A percentile compares a stretch with the other conserved stretches of the same genome.
These are phyloP conservation scores for Aspergillus steynii DNA, from an alignment of 495 filamentous ascomycete species.

Conservation along the genomic window DNA sequence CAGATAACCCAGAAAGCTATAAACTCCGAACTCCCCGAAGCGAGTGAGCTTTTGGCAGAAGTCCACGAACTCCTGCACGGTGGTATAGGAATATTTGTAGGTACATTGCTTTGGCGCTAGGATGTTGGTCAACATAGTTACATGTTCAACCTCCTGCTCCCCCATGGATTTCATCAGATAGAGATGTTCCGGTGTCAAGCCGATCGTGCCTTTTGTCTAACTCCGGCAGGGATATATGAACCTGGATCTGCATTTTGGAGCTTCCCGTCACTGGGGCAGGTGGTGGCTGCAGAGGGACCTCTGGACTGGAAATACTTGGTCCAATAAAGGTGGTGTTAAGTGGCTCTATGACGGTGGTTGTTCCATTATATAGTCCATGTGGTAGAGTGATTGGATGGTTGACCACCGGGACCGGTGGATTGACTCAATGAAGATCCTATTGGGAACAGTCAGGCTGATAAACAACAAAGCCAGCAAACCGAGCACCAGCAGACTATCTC, in stretches of 20 bases:
- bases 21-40: constrained; percentile 79
- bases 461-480: background rate
- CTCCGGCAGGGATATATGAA: constrained; percentile 74
- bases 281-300: constrained; percentile 50
- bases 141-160: constrained; percentile 80
- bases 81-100: constrained; percentile 81
- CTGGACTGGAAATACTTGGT: constrained; percentile 47
- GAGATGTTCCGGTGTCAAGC: constrained; percentile 67
- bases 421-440: too few relatives aligned
- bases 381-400: constrained; percentile 1
- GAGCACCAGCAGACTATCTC: background rate
- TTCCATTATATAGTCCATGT: constrained; percentile 60
- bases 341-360: constrained; percentile 59
- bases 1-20: constrained; percentile 80
- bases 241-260: constrained; percentile 65
- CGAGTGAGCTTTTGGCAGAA: constrained; percentile 86
- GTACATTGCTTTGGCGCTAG: constrained; percentile 74
- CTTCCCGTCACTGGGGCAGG: constrained; percentile 70
- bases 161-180: constrained; percentile 82
- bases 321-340: constrained; percentile 50
- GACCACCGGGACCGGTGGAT: background rate
- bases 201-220: constrained; percentile 72
- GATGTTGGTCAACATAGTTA: constrained; percentile 77
- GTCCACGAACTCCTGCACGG: constrained; percentile 77
- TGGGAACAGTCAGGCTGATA: background rate